Evolutionary conservation across 176 grass and related monocot genomes (phyloP), one percentile per base, ranked within the genome.

Genomic region (Raddia distichophylla): DNA sequence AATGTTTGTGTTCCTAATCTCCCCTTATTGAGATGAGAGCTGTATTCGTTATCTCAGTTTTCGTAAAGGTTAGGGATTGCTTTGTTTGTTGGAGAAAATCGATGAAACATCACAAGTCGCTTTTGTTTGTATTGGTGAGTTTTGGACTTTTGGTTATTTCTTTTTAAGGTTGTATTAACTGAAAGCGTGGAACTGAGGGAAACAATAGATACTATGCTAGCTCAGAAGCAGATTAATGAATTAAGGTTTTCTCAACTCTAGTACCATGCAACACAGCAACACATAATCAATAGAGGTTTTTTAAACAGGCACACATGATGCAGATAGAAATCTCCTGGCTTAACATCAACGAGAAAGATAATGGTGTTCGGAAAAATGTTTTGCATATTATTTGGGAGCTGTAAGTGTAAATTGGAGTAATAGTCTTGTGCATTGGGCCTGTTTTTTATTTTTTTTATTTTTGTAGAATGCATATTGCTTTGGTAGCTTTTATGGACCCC

Each of bases 261-360:
- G 16, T 32, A 13, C 46, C 27, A 65, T 52, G 33, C 64, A 27
- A 65, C 27, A 57, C 33, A 78, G 16, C 27, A 27, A 27, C 27
- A 27, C 27, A 78, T 78, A 52, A 52, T 37, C 76, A 67, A 22
- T 50, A 50, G 66, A 40, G 18, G 7, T 15, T 5, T 43, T 79
- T 79, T 20, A 4, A 75, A 34, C 54, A 51, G 2, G 34, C 49
- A 67, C 42, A 34, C 11, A 54, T 78, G 60, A 18, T 19, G 16
- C 13, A n/a, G 46, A 16, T 44, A 44, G 48, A 55, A 67, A 67
- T 67, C 10, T 67, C 7, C 33, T 52, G 19, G 64, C 61, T 66
- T 17, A 55, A 79, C 45, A 69, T 81, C 69, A 75, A 45, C 75
- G 44, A 60, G 64, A 35, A 82, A n/a, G 3, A 56, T 4, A 52